Conservation (phyloP, 495 filamentous ascomycete species). For the Annulohypoxylon nitens region DNA sequence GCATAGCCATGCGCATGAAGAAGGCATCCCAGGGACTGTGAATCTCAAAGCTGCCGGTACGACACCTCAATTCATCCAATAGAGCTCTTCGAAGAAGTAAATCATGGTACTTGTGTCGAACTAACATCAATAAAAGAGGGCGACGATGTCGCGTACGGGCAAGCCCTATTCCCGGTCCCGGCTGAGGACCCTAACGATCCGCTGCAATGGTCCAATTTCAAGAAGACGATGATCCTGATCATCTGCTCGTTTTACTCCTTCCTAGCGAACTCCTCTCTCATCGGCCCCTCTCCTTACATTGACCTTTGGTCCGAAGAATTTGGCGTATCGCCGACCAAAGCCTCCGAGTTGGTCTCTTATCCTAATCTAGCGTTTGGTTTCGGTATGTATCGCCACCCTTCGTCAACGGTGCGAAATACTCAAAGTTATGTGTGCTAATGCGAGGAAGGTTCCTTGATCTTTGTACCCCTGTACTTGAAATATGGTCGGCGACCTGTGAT, state of each 20-base stretch:
- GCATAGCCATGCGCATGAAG: constrained; percentile 70
- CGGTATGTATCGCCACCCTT: constrained; percentile 53
- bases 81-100: neutral
- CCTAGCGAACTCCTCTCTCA: constrained; percentile 69
- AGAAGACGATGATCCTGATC: constrained; percentile 71
- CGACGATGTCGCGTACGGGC: constrained; percentile 70
- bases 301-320: constrained; percentile 69
- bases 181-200: constrained; percentile 75
- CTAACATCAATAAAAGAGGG: constrained; percentile 60
- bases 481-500: constrained; percentile 71
- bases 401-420: too few relatives aligned
- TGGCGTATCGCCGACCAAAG: constrained; percentile 60
- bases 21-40: constrained; percentile 70
- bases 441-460: constrained; percentile 63
- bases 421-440: constrained; percentile 28
- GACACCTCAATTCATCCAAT: constrained; percentile 6
- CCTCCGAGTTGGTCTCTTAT: constrained; percentile 71
- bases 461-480: constrained; percentile 72
- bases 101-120: neutral
- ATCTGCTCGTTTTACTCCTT: constrained; percentile 73
- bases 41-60: constrained; percentile 62
- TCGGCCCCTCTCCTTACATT: constrained; percentile 73
- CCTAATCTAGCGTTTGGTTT: constrained; percentile 74
- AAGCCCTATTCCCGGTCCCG: constrained; percentile 73
- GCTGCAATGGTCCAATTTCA: constrained; percentile 70